Base-by-base conservation (phyloP, 192 early-diverging fungal genomes). In the Backusella circina region DNA sequence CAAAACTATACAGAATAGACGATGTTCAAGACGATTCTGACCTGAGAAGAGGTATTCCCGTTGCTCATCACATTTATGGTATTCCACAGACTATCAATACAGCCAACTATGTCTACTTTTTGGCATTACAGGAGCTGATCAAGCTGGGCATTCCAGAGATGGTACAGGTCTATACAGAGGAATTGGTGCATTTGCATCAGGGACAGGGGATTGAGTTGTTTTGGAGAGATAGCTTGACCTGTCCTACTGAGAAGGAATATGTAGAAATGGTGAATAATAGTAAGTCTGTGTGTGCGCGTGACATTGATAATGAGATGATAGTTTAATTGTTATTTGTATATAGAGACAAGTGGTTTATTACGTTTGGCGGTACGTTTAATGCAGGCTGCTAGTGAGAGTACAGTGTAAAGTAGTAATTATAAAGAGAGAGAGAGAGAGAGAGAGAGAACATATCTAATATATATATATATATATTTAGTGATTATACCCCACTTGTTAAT, bases 51-150 rank as follows among this genome's bases (percentile, higher is more conserved):
- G 96, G 97, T 6, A 84, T 90, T 64, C 88, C 97, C 71, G 97
- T 96, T 30, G 95, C 98, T 2, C 97, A 99, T 84, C 93, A 95
- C 71, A 96, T 99, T 65, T 99, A 92, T 86, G 98, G 98, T 6
- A 83, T 92, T n/a, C 88, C 98, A 5, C 87, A 90, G 65, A 93
- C 95, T 2, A 98, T 99, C 72, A 98, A 98, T 75, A 96, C 92
- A 36, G 97, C 95, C 18, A 98, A 98, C 78, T 97, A 95, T 72
- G 93, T 97, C 44, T 99, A 97, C 76, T 98, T 99, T 82, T 80
- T 96, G 26, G 97, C 95, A 0, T 78, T 97, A 47, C 84, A 93
- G 32, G 91, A 98, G 65, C 77, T 93, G 28, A 65, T 88, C 21
- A 80, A 84, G 51, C 83, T 98, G 66, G 73, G 88, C 15, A 85